Evolutionary conservation across 2,329 filamentous ascomycete genomes (phyloP).

Genomic region (Sporothrix globosa): DNA sequence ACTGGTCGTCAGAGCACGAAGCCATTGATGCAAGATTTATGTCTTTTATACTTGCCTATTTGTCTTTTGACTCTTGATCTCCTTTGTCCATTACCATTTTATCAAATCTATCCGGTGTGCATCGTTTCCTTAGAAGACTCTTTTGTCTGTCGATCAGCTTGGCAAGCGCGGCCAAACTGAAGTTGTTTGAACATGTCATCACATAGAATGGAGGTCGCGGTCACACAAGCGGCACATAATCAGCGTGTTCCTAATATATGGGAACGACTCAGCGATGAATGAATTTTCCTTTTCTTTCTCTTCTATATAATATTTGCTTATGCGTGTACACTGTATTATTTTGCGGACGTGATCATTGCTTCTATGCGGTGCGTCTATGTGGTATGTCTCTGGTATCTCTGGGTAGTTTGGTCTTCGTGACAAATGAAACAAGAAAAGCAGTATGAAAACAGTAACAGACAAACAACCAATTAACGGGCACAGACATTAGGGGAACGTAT

Average conservation of each 20-base stretch:
- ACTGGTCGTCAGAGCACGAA: conserved; percentile 31
- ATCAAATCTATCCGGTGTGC: conserved; percentile 1
- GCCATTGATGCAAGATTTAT: conserved; percentile 28
- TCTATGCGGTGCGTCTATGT: conserved; percentile 19
- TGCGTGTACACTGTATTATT: not conserved
- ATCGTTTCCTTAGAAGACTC: not conserved
- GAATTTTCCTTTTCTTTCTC: not conserved
- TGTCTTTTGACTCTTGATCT: not conserved
- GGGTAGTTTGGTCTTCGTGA: conserved; percentile 21
- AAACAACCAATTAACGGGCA: not conserved
- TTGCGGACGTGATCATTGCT: conserved; percentile 1
- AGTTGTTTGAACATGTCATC: conserved; percentile 15
- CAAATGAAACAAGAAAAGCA: not conserved
- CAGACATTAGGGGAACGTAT: not conserved
- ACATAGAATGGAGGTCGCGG: conserved; percentile 23
- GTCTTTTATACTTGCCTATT: not conserved
- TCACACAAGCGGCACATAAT: conserved; percentile 20
- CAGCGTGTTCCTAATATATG: conserved; percentile 16
- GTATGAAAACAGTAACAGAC: not conserved
- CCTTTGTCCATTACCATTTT: not conserved
- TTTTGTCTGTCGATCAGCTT: not conserved
- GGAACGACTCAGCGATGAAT: conserved; percentile 26
- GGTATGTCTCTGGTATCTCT: conserved; percentile 12
- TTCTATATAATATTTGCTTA: not conserved
- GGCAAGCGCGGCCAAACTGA: not conserved